Base-by-base conservation (phyloP, 1,284 basidiomycete species). In the Porogramme epimiltina region DNA sequence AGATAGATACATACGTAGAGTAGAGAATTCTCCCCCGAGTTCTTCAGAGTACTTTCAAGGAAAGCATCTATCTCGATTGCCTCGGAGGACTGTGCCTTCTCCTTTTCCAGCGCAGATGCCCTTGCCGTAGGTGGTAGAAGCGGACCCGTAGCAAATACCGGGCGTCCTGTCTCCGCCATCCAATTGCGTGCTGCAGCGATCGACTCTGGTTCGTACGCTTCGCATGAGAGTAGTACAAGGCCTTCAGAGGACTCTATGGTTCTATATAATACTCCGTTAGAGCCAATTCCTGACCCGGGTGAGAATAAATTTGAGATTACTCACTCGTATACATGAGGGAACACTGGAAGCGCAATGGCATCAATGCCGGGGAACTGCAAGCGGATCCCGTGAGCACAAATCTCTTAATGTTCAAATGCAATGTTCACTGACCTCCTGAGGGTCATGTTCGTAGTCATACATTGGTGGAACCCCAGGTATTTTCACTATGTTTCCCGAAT, bases 381-480 rank as follows among this genome's bases (percentile, higher is more conserved):
- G n/a, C 13, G 4, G 9, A 34, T 18, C 3, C 15, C 8, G 28
- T 16, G 31, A 33, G n/a, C 1, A 47, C 26, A 54, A 52, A 51
- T 2, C 10, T 20, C 19, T 5, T 16, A n/a, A 25, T 52, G 55
- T 24, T 3, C 8, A 4, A 4, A 24, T 15, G 10, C 3, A 2
- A 16, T 16, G 20, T 11, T 6, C 13, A 63, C 62, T 13, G 34
- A 63, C 62, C 1, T 55, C 54, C 31, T 66, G 63, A 8, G 65
- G 58, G 18, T 51, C 38, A 16, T 45, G 36, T 42, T 66, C 65
- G 24, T 63, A 46, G 43, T 65, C 59, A 36, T 62, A 62, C 51
- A 65, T 59, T 0, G 58, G 55, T 11, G 63, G 56, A 18, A 64
- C 34, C 2, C 55, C 59, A 1, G 63, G 62, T 4, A 62, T 43